phyloP scores from a whole-genome alignment of 169 alveolate species.

The Eimeria tenella region DNA sequence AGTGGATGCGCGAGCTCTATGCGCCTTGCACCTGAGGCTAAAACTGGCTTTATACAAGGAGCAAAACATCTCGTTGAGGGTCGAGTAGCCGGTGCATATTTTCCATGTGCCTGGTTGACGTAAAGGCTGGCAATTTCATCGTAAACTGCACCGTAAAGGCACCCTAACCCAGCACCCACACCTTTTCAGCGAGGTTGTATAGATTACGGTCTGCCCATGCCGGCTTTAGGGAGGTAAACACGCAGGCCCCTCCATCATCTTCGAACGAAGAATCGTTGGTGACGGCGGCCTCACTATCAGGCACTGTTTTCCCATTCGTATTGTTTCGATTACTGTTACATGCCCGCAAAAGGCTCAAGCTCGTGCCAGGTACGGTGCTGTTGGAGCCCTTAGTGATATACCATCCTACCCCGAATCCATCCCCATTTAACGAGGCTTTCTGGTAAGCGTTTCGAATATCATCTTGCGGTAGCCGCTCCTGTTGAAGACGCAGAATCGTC shows the following conservation, averaged over 20 bases:
- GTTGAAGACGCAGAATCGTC: background rate
- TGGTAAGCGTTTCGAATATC: slow-evolving; percentile 62
- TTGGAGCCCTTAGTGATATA: slow-evolving; percentile 20
- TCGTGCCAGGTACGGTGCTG: background rate
- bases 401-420: slow-evolving; percentile 82
- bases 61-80: background rate
- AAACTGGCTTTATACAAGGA: background rate
- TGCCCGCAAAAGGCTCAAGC: slow-evolving; percentile 30
- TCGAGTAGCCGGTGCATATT: background rate
- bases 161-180: background rate
- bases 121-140: background rate
- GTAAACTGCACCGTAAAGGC: no score
- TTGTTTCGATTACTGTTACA: background rate
- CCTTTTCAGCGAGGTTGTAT: slow-evolving; percentile 76
- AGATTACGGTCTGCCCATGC: slow-evolving; percentile 80
- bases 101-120: background rate
- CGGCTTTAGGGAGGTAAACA: slow-evolving; percentile 78
- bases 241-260: slow-evolving; percentile 77
- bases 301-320: background rate
- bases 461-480: slow-evolving; percentile 73
- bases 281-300: background rate
- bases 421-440: slow-evolving; percentile 78
- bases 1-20: no score
- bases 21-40: background rate
- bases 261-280: background rate